phyloP scores from a whole-genome alignment of 331 rosid species.

The Phaseolus coccineus region DNA sequence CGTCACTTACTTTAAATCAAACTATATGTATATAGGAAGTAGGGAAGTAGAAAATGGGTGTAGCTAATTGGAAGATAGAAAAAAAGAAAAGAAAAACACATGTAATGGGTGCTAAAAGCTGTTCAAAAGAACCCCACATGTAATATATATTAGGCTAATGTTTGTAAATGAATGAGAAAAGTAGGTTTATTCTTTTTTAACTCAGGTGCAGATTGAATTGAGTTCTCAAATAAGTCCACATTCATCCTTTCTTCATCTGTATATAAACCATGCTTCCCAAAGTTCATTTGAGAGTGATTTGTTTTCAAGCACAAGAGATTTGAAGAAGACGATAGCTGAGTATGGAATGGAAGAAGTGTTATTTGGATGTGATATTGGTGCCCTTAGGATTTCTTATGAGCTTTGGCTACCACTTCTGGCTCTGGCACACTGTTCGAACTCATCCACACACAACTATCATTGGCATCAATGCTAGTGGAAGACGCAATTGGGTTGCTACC shows the following conservation, averaged over 20 bases:
- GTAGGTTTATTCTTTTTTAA: constrained; percentile 30
- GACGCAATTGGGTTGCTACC: constrained; percentile 84
- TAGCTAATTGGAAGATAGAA: not conserved
- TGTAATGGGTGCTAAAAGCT: not conserved
- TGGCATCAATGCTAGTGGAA: constrained; percentile 79
- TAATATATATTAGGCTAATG: constrained; percentile 34
- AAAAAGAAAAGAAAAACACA: not conserved
- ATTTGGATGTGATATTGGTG: constrained; percentile 83
- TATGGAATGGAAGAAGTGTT: constrained; percentile 90
- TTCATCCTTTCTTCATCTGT: constrained; percentile 49
- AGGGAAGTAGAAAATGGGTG: constrained; percentile 15
- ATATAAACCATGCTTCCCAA: constrained; percentile 47
- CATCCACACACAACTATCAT: constrained; percentile 77
- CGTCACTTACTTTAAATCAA: not conserved
- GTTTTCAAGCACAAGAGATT: constrained; percentile 11
- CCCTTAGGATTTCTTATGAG: constrained; percentile 68
- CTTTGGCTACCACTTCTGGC: constrained; percentile 75
- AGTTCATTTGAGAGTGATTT: not conserved
- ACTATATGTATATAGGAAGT: not conserved
- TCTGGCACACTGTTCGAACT: constrained; percentile 76
- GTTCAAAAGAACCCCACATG: constrained; percentile 38
- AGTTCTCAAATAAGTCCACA: constrained; percentile 55
- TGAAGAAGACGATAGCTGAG: constrained; percentile 23
- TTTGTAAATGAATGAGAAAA: constrained; percentile 54
- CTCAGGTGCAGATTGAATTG: constrained; percentile 44